Base-by-base conservation (phyloP, 192 early-diverging fungal genomes). In the Chytriomyces hyalinus region DNA sequence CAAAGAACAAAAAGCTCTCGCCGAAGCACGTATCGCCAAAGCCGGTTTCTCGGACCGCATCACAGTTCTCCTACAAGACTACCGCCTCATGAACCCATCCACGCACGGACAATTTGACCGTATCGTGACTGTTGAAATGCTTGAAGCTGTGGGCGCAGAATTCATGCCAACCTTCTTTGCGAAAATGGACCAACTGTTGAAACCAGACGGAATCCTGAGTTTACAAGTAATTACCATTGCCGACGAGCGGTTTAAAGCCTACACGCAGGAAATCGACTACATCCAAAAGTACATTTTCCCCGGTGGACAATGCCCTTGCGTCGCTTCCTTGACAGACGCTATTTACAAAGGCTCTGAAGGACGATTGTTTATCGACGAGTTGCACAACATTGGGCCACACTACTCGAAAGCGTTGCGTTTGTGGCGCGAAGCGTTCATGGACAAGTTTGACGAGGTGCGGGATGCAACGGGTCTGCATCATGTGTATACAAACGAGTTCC, bases 211-310 rank as follows among this genome's bases (percentile, higher is more conserved):
- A 15, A 73, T 89, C 36, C 73, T 90, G 61, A 88, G 85, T 15
- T 75, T 91, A 44, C 91, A 92, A 78, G 87, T 87, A 62, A 93
- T 91, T 78, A 89, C 90, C 4, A 91, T 93, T 86, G 90, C 90
- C 28, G 92, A 93, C 45, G 80, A 84, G 66, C 81, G 91, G 24
- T 91, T 91, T 69, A 82, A 82, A 63, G 76, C 82, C 47, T 93
- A 93, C 75, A 74, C 80, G 28, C 78, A 77, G 63, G 81, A 81
- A 20, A 82, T 86, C 10, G 92, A 93, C 81, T 91, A 90, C 81
- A 93, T 93, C 72, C 85, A 91, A 65, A 90, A 91, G 81, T 86
- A 93, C 80, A 93, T 93, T 46, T 93, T 93, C 76, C 92, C 92
- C 13, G 92, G 92, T 59, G 91, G 91, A 0, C 90, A 92, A 65